Evolutionary conservation across 2,329 filamentous ascomycete genomes (phyloP), one percentile per base, ranked within the genome.

Genomic region (Ophiostoma tasmaniense): DNA sequence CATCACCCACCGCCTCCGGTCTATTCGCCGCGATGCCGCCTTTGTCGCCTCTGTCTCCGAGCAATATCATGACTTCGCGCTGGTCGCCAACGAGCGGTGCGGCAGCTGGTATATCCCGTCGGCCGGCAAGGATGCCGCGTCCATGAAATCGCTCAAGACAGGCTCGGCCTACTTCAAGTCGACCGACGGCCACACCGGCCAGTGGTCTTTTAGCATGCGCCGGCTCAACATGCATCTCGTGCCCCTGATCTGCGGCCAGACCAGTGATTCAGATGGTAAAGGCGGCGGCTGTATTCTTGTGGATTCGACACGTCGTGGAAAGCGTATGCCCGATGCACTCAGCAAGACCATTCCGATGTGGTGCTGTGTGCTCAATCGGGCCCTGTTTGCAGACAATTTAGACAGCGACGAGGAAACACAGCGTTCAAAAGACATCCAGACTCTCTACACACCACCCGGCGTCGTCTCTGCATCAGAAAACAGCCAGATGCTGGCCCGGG

Each of bases 91-190:
- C 76, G 93, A 98, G 81, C 86, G 95, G 70, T 98, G 95, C 77
- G 95, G 95, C 0, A 94, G 91, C 78, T 99, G 95, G 95, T 98
- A 98, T 77, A 90, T 98, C 33, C 79, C 82, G 42, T 28, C 59
- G 8, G 14, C 20, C 10, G 33, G 37, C 22, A 14, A 28, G 5
- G 33, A 65, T 39, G 62, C 62, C n/a, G 39, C 64, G 2, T 39
- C 64, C n/a, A 65, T 37, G 25, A 66, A 28, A 25, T 20, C 64
- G n/a, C 64, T 55, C 39, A 68, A 68, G 78, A 79, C 76, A 1
- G 90, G 86, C 39, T 93, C 90, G 73, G 91, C 90, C 39, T 99
- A 98, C 79, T 99, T 98, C 80, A 99, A 99, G 83, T 96, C 92
- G 79, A 99, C 95, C 1, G 95, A 99, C 79, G 95, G 95, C 0